A percentile compares a stretch with the other conserved stretches of the same genome.
phyloP scores from a whole-genome alignment of 1,139 yeast genomes.

The Lodderomyces jiufengensis region DNA sequence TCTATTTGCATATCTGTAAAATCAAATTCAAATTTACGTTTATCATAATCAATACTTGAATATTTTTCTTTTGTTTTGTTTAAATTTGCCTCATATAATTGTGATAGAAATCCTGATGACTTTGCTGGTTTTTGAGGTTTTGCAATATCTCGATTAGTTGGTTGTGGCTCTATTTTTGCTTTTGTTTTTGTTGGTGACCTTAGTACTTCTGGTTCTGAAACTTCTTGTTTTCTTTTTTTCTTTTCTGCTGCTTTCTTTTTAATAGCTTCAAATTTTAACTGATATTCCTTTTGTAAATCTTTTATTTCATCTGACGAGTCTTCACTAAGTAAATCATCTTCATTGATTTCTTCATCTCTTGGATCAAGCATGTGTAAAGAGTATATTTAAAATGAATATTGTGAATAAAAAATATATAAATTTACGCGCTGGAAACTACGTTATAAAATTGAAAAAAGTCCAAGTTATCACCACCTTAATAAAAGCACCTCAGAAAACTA shows the following conservation, averaged over 20 bases:
- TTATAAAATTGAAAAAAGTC: too few relatives aligned
- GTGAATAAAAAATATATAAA: too few relatives aligned
- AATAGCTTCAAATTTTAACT: constrained; percentile 19
- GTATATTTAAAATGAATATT: too few relatives aligned
- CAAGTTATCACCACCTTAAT: too few relatives aligned
- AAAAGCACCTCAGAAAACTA: neutral
- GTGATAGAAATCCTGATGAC: constrained; percentile 15
- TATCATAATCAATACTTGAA: constrained; percentile 17
- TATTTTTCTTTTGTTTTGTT: constrained; percentile 6
- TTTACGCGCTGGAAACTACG: too few relatives aligned
- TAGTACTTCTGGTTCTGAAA: constrained; percentile 7
- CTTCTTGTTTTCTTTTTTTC: constrained; percentile 1
- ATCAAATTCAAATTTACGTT: constrained; percentile 22
- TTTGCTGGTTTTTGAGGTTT: neutral
- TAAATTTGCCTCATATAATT: constrained; percentile 14
- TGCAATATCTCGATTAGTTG: neutral
- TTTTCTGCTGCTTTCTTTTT: constrained; percentile 15
- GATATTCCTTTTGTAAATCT: constrained; percentile 29
- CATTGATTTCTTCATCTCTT: constrained; percentile 17
- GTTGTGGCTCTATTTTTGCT: neutral
- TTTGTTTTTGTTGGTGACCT: constrained; percentile 11
- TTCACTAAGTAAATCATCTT: constrained; percentile 25
- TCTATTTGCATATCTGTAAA: constrained; percentile 8
- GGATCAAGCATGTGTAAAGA: constrained; percentile 16
- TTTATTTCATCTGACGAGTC: constrained; percentile 28